These are phyloP conservation scores for Wickerhamiella allomyrinae DNA, from an alignment of 805 yeast species.

Conservation along the genomic window DNA sequence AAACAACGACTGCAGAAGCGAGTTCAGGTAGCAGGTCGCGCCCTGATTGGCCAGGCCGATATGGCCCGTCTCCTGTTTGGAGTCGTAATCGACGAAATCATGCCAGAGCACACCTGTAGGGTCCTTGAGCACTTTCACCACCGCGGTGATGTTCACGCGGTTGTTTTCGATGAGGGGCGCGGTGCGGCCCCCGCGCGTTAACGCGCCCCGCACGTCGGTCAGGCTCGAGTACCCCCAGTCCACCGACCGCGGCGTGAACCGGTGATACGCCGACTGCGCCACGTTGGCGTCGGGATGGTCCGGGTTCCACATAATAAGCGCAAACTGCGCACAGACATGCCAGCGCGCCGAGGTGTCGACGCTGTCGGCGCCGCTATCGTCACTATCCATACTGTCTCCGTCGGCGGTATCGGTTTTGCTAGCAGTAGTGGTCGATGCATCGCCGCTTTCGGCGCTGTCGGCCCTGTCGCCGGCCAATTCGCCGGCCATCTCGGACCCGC, in stretches of 20 bases:
- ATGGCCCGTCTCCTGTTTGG: slow-evolving; percentile 74
- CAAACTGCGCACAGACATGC: slow-evolving; percentile 72
- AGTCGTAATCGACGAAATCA: slow-evolving; percentile 61
- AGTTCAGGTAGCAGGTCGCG: slow-evolving; percentile 93
- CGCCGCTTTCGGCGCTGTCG: not conserved
- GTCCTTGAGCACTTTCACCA: slow-evolving; percentile 65
- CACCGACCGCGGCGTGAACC: slow-evolving; percentile 59
- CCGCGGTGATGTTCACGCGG: slow-evolving; percentile 56
- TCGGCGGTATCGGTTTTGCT: too few relatives aligned
- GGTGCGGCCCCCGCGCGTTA: slow-evolving; percentile 19
- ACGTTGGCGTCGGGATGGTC: slow-evolving; percentile 45
- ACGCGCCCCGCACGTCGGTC: slow-evolving; percentile 39
- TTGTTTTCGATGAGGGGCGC: slow-evolving; percentile 36
- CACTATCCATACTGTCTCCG: too few relatives aligned
- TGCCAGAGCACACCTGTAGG: slow-evolving; percentile 94
- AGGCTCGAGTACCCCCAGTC: slow-evolving; percentile 96
- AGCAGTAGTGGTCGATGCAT: too few relatives aligned
- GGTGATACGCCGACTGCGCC: slow-evolving; percentile 53
- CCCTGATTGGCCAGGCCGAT: slow-evolving; percentile 95
- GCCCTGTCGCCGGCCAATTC: too few relatives aligned
- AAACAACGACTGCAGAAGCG: slow-evolving; percentile 77
- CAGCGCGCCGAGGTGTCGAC: slow-evolving; percentile 2
- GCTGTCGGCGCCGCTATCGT: not conserved
- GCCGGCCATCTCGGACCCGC: too few relatives aligned
- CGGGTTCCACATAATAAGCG: slow-evolving; percentile 74